Percentiles rank a stretch among this genome's conserved stretches.
Conservation (phyloP, 2,329 filamentous ascomycete genomes). For the Uncinocarpus reesii region DNA sequence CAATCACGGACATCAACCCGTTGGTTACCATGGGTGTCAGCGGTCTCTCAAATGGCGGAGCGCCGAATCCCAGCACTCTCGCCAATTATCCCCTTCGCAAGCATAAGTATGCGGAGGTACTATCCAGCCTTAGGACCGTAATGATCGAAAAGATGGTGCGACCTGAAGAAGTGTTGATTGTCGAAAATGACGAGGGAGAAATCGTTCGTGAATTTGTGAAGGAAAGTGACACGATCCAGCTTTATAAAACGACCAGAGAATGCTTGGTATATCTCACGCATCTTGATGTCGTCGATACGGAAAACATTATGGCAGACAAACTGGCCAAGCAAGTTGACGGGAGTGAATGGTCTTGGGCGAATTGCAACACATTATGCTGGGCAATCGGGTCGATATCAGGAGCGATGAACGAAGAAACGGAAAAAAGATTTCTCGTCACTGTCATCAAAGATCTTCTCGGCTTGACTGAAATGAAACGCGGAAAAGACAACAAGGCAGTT, state of each 20-base stretch:
- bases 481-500: conserved; percentile 98
- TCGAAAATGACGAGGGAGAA: conserved; percentile 99
- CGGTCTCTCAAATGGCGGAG: conserved; percentile 65
- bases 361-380: conserved; percentile 99
- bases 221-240: conserved; percentile 95
- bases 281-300: conserved; percentile 91
- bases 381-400: conserved; percentile 97
- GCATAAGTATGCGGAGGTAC: conserved; percentile 91
- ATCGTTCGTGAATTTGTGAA: conserved; percentile 99
- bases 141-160: conserved; percentile 99
- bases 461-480: conserved; percentile 96
- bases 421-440: conserved; percentile 95
- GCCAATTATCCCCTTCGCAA: conserved; percentile 89
- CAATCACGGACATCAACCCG: conserved; percentile 85
- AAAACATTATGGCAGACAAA: conserved; percentile 99
- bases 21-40: conserved; percentile 66
- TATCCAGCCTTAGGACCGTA: conserved; percentile 86
- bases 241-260: conserved; percentile 98
- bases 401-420: conserved; percentile 98
- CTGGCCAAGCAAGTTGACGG: conserved; percentile 90
- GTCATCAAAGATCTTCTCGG: conserved; percentile 97
- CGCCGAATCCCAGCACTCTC: conserved; percentile 72
- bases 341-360: conserved; percentile 96
- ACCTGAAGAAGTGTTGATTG: conserved; percentile 93
- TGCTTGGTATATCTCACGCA: conserved; percentile 96